A percentile compares a stretch with the other conserved stretches of the same genome.
Evolutionary conservation across 495 filamentous ascomycete genomes (phyloP).

Genomic region (Aspergillus olivimuriae): DNA sequence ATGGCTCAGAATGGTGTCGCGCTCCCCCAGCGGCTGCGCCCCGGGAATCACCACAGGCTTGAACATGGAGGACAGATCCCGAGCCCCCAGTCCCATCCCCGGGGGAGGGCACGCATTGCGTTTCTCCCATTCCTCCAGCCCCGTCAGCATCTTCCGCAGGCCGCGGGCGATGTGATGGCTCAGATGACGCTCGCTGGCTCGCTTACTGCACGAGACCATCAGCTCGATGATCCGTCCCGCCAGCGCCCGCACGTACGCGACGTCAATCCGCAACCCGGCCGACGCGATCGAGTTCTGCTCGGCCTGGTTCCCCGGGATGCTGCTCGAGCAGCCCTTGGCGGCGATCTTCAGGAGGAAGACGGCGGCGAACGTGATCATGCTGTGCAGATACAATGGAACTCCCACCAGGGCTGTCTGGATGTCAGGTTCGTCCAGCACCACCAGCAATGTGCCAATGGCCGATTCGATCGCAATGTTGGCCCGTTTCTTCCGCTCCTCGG

Average conservation of each 20-base stretch:
- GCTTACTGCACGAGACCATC: constrained; percentile 42
- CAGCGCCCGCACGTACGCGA: constrained; percentile 36
- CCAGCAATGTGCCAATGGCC: constrained; percentile 43
- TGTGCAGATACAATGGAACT: constrained; percentile 48
- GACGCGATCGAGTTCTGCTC: constrained; percentile 40
- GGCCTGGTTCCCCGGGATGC: constrained; percentile 16
- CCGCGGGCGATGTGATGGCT: constrained; percentile 49
- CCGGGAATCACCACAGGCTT: constrained; percentile 35
- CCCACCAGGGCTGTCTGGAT: constrained; percentile 45
- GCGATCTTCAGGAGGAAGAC: constrained; percentile 51
- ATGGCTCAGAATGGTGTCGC: constrained; percentile 36
- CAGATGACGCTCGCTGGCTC: constrained; percentile 47
- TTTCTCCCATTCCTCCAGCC: constrained; percentile 43
- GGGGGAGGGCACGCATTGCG: constrained; percentile 21
- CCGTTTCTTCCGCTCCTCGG: constrained; percentile 44
- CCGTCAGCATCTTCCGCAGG: constrained; percentile 46
- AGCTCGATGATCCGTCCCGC: constrained; percentile 41
- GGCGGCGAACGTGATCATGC: constrained; percentile 52
- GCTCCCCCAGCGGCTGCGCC: constrained; percentile 34
- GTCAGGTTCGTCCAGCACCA: constrained; percentile 45
- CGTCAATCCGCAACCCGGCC: constrained; percentile 34
- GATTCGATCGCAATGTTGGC: constrained; percentile 50
- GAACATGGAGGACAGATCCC: constrained; percentile 31
- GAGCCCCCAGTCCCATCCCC: constrained; percentile 12
- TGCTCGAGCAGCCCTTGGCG: constrained; percentile 36